A percentile compares a stretch with the other conserved stretches of the same genome.
These are phyloP conservation scores for Phytophthora quininea DNA, from an alignment of 352 stramenopile genomes.

Conservation along the genomic window DNA sequence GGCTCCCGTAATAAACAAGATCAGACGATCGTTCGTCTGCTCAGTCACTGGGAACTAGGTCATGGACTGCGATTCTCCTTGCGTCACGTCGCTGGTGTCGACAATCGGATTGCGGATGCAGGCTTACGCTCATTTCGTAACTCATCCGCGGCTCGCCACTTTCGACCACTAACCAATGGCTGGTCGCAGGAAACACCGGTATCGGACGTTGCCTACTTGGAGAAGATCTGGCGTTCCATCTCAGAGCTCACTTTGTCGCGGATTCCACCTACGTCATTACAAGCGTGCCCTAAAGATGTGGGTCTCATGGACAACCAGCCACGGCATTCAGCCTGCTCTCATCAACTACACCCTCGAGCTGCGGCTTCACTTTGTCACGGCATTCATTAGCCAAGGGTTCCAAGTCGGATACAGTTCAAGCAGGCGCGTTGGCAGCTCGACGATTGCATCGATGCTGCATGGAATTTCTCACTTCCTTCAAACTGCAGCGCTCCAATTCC, in stretches of 20 bases:
- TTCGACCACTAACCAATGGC: constrained; percentile 9
- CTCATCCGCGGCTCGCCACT: neutral
- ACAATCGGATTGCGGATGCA: constrained; percentile 10
- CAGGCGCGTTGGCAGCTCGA: neutral
- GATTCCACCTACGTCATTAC: constrained; percentile 8
- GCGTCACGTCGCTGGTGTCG: constrained; percentile 2
- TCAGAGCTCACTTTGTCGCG: constrained; percentile 14
- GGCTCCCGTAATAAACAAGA: constrained; percentile 6
- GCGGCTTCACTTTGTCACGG: constrained; percentile 5
- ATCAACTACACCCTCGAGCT: neutral
- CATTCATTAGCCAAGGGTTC: constrained; percentile 13
- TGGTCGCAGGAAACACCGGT: constrained; percentile 7
- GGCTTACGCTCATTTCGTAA: constrained; percentile 5
- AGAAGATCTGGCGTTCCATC: constrained; percentile 15
- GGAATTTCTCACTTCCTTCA: constrained; percentile 16
- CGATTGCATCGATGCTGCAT: neutral
- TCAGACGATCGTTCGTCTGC: constrained; percentile 4
- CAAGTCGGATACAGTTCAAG: constrained; percentile 1
- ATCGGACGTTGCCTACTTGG: neutral
- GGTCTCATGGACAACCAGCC: neutral
- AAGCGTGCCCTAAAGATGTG: neutral
- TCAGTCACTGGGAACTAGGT: constrained; percentile 2
- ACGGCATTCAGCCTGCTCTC: neutral
- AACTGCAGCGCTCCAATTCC: neutral
- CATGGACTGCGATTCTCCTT: constrained; percentile 14